Evolutionary conservation across 2,329 filamentous ascomycete genomes (phyloP).

Genomic region (Cadophora gregata): DNA sequence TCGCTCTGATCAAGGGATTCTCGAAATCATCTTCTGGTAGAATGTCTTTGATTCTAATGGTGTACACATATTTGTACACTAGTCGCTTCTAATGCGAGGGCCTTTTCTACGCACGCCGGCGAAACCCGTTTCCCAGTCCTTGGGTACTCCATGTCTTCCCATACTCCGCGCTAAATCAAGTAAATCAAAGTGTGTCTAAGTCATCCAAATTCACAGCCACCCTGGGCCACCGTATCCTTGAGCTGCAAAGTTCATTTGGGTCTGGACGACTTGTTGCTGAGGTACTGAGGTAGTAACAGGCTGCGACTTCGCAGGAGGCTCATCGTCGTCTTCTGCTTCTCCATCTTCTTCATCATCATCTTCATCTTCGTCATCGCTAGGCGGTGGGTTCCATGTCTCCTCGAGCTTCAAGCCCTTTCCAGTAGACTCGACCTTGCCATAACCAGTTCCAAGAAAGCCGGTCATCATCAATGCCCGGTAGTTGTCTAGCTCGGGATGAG

Average conservation of each 20-base stretch:
- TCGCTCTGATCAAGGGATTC: background rate
- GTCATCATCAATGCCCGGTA: conserved; percentile 58
- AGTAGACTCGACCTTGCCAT: conserved; percentile 52
- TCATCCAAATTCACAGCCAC: conserved; percentile 25
- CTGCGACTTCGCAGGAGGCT: conserved; percentile 12
- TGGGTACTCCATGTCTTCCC: conserved; percentile 19
- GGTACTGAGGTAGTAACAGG: background rate
- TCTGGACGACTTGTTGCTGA: background rate
- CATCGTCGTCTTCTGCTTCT: conserved; percentile 40
- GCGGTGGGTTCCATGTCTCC: conserved; percentile 77
- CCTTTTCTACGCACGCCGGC: conserved; percentile 26
- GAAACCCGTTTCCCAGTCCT: conserved; percentile 10
- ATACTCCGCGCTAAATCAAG: conserved; percentile 30
- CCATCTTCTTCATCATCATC: conserved; percentile 54
- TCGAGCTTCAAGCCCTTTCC: conserved; percentile 83
- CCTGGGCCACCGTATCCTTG: conserved; percentile 21
- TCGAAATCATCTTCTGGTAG: background rate
- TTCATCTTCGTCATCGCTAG: conserved; percentile 62
- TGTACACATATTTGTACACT: conserved; percentile 22
- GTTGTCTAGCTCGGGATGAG: conserved; percentile 58
- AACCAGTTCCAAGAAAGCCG: conserved; percentile 58
- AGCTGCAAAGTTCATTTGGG: background rate
- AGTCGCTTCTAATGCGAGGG: background rate
- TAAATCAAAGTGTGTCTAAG: background rate
- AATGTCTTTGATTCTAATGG: conserved; percentile 4